phyloP scores from a whole-genome alignment of 1,284 basidiomycete species.

The Singerocomus inundabilis region DNA sequence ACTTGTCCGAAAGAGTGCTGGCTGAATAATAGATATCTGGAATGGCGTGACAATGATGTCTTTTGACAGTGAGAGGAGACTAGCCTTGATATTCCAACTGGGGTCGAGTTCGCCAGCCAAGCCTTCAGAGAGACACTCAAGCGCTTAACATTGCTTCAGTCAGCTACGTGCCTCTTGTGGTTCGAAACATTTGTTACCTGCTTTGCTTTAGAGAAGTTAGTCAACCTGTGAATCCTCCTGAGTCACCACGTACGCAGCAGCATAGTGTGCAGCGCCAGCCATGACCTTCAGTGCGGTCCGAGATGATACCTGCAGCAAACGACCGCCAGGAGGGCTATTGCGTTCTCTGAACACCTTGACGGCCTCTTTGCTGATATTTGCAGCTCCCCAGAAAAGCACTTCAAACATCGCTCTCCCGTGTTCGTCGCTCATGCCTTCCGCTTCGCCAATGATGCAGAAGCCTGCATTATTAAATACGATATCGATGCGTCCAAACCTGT shows the following conservation, averaged over 20 bases:
- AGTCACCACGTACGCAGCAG: slow-evolving; percentile 27
- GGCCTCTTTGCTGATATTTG: slow-evolving; percentile 34
- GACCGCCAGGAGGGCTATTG: slow-evolving; percentile 36
- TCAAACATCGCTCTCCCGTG: slow-evolving; percentile 34
- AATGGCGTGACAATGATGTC: not conserved
- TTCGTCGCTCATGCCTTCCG: slow-evolving; percentile 36
- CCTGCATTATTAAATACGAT: slow-evolving; percentile 38
- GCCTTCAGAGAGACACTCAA: slow-evolving; percentile 31
- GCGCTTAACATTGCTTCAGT: slow-evolving; percentile 16
- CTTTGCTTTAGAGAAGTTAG: slow-evolving; percentile 21
- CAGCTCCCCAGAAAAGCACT: slow-evolving; percentile 39
- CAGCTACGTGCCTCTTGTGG: not conserved
- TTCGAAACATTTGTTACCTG: slow-evolving; percentile 16
- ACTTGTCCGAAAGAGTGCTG: slow-evolving; percentile 27
- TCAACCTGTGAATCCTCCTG: not conserved
- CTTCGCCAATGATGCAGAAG: slow-evolving; percentile 21
- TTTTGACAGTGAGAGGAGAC: not conserved
- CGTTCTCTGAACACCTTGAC: slow-evolving; percentile 37
- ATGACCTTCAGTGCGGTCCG: slow-evolving; percentile 9
- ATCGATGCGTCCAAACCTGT: slow-evolving; percentile 32
- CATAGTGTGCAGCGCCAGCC: slow-evolving; percentile 26
- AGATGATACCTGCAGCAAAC: slow-evolving; percentile 29
- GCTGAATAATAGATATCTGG: slow-evolving; percentile 31
- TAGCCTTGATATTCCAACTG: slow-evolving; percentile 30
- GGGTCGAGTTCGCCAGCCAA: slow-evolving; percentile 28